phyloP scores from a whole-genome alignment of 192 early-diverging fungal genomes.

The Backusella macrospora region DNA sequence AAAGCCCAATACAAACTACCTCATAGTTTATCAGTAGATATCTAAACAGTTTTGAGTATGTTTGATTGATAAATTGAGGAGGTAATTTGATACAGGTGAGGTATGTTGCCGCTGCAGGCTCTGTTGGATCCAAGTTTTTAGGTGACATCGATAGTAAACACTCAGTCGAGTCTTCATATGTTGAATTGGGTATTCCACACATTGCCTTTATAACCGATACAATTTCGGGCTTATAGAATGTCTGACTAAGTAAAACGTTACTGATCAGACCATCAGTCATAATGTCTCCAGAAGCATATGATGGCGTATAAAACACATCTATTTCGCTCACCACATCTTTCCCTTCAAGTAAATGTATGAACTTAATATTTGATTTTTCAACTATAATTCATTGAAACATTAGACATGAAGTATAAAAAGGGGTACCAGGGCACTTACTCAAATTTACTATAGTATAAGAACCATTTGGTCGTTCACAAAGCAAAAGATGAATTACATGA shows the following conservation, averaged over 20 bases:
- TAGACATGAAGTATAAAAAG: neutral
- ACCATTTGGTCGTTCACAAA: constrained; percentile 34
- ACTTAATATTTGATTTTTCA: constrained; percentile 59
- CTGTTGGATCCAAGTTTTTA: neutral
- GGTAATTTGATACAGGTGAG: constrained; percentile 50
- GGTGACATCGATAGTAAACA: neutral
- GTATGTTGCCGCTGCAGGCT: constrained; percentile 21
- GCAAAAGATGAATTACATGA: constrained; percentile 57
- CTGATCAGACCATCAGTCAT: constrained; percentile 55
- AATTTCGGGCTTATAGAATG: constrained; percentile 55
- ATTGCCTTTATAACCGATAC: constrained; percentile 60
- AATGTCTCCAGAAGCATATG: constrained; percentile 65
- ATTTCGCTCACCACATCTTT: constrained; percentile 28
- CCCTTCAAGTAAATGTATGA: constrained; percentile 45
- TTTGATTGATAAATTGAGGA: constrained; percentile 44
- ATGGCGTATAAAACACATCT: constrained; percentile 51
- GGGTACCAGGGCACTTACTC: neutral
- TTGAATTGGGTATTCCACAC: constrained; percentile 49
- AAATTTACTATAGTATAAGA: constrained; percentile 46
- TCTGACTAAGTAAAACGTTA: constrained; percentile 47
- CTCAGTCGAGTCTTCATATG: neutral
- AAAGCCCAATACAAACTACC: constrained; percentile 57
- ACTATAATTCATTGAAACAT: neutral
- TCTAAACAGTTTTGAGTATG: constrained; percentile 54
- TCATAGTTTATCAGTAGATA: constrained; percentile 51